Conservation (phyloP, 2,329 filamentous ascomycete genomes). For the Alternaria ethzedia region DNA sequence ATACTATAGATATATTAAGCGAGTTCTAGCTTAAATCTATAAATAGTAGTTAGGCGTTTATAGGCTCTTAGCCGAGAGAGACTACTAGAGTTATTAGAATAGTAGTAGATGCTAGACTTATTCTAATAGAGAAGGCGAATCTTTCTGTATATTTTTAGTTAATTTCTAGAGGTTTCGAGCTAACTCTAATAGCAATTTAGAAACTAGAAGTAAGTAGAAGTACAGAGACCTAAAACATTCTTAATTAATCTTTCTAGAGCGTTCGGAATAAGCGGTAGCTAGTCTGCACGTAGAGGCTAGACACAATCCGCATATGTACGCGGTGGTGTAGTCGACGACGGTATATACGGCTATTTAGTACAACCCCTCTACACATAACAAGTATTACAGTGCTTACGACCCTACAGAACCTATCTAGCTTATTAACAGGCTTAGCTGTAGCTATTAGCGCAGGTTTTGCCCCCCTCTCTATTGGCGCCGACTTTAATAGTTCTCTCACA, state of each 20-base stretch:
- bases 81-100: too few species aligned
- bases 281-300: neutral
- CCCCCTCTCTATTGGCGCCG: neutral
- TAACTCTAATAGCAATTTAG: too few species aligned
- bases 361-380: fast-evolving
- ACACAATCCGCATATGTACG: neutral
- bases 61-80: too few species aligned
- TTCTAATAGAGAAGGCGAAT: too few species aligned
- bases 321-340: neutral
- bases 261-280: neutral
- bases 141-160: too few species aligned
- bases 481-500: neutral
- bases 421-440: neutral
- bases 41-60: too few species aligned
- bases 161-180: too few species aligned
- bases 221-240: too few species aligned
- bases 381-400: neutral
- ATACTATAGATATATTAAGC: too few species aligned
- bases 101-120: too few species aligned
- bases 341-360: neutral
- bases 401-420: neutral
- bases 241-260: neutral
- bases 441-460: neutral
- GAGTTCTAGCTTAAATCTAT: too few species aligned
- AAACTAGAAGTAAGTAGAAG: too few species aligned